Base-by-base conservation (phyloP, 108 stramenopile genomes). In the Nannochloropsis salina region DNA sequence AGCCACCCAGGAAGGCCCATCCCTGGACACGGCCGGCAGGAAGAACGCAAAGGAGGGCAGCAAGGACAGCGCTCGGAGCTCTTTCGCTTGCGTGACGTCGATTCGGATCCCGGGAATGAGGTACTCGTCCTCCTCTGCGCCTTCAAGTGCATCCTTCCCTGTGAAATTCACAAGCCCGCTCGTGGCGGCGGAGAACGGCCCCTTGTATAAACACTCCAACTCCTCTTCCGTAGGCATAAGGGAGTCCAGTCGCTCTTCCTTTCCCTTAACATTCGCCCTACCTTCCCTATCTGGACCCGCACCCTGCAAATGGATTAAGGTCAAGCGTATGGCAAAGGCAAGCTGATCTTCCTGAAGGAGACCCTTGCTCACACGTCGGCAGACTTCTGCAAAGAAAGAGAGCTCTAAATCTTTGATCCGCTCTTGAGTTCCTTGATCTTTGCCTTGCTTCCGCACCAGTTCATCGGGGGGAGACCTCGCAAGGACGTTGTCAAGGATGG, bases 301-400 rank as follows among this genome's bases (percentile, higher is more conserved):
- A 5, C 84, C 80, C 10, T 20, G 18, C 42, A 91, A 86, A 44
- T 85, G 92, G 18, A 96, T 87, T 84, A 94, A 94, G 42, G 95
- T 95, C n/a, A 98, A 92, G 15, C 95, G 90, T 3, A 95, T 80
- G 44, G 95, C 92, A 89, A 98, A 98, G 8, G 95, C 95, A 42
- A 97, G 93, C 89, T 97, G 95, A 90, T 98, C 98, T 80, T 94
- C 95, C 43, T 92, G 86, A 84, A 92, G 91, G 41, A 98, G 88
- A n/a, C 96, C 94, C 80, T 95, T 94, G 41, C 92, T 93, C 85
- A 97, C 91, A 43, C 97, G 94, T 83, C 94, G 93, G 42, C 93
- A 94, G 74, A 97, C 90, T 74, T 97, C 96, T 31, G 40, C 45
- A 84, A 95, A 97, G 45, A 98, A 84, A 45, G 80, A 44, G 9